Evolutionary conservation across 2,329 filamentous ascomycete species (phyloP), one percentile per base, ranked within the genome.

Genomic region (Fusarium citri): DNA sequence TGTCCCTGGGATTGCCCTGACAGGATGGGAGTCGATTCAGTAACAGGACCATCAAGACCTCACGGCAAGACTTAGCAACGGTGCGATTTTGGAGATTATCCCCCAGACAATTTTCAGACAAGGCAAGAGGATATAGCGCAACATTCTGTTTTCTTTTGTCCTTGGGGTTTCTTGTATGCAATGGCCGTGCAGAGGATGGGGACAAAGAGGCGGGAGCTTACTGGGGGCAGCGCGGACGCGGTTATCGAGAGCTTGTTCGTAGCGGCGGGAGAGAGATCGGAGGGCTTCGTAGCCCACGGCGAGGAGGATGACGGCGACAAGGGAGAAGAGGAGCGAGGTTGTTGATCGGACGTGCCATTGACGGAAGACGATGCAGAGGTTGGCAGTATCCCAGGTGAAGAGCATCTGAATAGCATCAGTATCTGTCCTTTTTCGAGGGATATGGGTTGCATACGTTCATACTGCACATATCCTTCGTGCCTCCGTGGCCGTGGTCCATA

Each of bases 311-410:
- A 99, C 91, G 72, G 89, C 92, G 72, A 96, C 75, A 65, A 99
- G 90, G 28, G 95, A 97, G 76, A 94, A 80, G 79, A 98, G 76
- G 61, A 99, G 91, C 34, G 92, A 92, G 55, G 88, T 76, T 5
- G 90, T 90, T 66, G 91, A 90, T 67, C 87, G 90, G 80, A 99
- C 83, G 82, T 93, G 94, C 96, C 96, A 99, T 81, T 91, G 89
- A 74, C 87, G 87, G 86, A 98, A 99, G 80, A 99, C 89, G 81
- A 99, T 97, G 87, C 96, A 99, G 71, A 99, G 93, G 82, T 98
- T 92, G 59, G 86, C 88, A 5, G 94, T 95, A 80, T 94, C 89
- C 95, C 95, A 99, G 66, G 94, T 98, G 85, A 99, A 99, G 72
- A 98, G 89, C 95, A 98, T 98, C 94, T 97, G 40, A n/a, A n/a